Evolutionary conservation across 1,284 basidiomycete species (phyloP).

Genomic region (Moesziomyces parantarcticus): DNA sequence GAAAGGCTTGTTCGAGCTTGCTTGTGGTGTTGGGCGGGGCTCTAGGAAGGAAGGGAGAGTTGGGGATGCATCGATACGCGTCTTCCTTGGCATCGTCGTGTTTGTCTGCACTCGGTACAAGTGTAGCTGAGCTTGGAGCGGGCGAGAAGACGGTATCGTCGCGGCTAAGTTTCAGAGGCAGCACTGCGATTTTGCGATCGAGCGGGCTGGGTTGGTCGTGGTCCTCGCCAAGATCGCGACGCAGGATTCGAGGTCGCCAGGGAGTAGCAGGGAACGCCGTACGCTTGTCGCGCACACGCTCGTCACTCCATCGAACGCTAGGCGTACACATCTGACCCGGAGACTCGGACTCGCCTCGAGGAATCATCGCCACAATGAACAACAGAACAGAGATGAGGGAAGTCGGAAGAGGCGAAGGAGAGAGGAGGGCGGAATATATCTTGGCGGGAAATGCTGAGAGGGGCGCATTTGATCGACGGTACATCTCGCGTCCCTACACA

Average conservation of each 20-base stretch:
- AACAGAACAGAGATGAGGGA: no score
- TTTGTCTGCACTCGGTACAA: constrained; percentile 17
- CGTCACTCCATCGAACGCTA: no score
- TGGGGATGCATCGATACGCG: constrained; percentile 18
- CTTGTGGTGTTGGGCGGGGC: no score
- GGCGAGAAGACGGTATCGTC: constrained; percentile 11
- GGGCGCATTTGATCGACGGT: constrained; percentile 17
- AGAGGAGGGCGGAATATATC: background rate
- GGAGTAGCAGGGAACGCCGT: constrained; percentile 20
- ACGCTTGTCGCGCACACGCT: no score
- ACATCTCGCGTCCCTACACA: constrained; percentile 7
- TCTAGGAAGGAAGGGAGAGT: no score
- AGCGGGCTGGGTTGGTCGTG: constrained; percentile 22
- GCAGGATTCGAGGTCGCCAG: constrained; percentile 35
- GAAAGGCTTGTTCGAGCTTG: no score
- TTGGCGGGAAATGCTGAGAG: background rate
- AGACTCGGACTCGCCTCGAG: constrained; percentile 20
- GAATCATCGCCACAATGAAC: constrained; percentile 20
- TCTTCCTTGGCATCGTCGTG: constrained; percentile 4
- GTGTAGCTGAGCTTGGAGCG: constrained; percentile 28
- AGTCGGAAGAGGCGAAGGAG: background rate
- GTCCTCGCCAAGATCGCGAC: constrained; percentile 2
- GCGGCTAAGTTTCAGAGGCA: constrained; percentile 15
- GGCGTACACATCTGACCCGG: background rate
- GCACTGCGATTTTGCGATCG: constrained; percentile 18